phyloP scores from a whole-genome alignment of 2,329 filamentous ascomycete genomes.

The Teratosphaeria pseudoeucalypti region DNA sequence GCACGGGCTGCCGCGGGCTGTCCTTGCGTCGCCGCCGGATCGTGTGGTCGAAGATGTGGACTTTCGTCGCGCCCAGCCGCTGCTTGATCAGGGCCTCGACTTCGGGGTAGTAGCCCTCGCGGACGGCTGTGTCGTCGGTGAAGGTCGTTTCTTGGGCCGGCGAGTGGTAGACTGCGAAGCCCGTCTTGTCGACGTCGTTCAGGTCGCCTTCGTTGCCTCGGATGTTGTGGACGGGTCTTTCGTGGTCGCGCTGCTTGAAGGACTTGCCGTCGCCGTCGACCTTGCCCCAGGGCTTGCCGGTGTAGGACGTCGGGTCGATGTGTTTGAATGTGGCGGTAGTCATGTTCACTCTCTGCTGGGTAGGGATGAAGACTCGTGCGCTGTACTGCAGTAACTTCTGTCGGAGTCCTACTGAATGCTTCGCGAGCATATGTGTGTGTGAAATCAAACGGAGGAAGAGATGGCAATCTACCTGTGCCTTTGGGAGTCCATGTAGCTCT shows the following conservation, averaged over 20 bases:
- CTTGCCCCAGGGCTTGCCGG: constrained; percentile 51
- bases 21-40: constrained; percentile 48
- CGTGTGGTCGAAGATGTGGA: constrained; percentile 64
- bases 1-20: constrained; percentile 53
- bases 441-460: background rate
- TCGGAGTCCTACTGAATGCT: background rate
- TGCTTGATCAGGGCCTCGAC: constrained; percentile 47
- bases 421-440: background rate
- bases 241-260: constrained; percentile 38
- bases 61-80: constrained; percentile 48
- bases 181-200: constrained; percentile 44
- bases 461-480: background rate
- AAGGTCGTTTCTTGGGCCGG: constrained; percentile 47
- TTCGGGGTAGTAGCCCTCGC: constrained; percentile 50
- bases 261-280: constrained; percentile 51
- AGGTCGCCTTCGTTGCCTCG: constrained; percentile 42
- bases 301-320: constrained; percentile 44
- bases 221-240: constrained; percentile 44
- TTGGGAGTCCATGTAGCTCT: background rate
- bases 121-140: constrained; percentile 45
- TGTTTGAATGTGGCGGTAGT: constrained; percentile 51
- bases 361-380: background rate
- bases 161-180: constrained; percentile 46
- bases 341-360: constrained; percentile 32
- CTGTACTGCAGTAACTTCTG: background rate